Conservation (phyloP, 148 eudicot genomes). For the Silene conica region DNA sequence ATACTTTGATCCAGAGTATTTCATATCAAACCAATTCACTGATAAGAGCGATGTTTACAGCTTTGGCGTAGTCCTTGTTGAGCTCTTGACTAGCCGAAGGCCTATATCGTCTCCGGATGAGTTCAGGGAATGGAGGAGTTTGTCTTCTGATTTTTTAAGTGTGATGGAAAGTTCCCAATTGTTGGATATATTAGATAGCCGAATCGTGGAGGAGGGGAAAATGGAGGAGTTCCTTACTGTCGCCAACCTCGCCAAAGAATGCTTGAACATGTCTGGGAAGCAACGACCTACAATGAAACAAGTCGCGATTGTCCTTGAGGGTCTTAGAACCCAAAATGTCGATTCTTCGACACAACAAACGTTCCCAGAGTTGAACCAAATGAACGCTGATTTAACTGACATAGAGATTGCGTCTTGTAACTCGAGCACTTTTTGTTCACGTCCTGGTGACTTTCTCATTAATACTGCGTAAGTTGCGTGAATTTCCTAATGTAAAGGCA, state of each 20-base stretch:
- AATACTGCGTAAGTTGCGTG: background rate
- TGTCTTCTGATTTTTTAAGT: constrained; percentile 15
- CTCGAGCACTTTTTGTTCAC: constrained; percentile 11
- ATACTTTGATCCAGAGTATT: constrained; percentile 26
- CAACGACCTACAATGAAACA: constrained; percentile 29
- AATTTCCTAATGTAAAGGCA: no score
- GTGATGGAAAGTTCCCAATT: constrained; percentile 8
- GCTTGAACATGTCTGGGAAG: constrained; percentile 25
- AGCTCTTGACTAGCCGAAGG: constrained; percentile 20
- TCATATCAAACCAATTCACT: constrained; percentile 19
- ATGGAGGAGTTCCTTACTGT: constrained; percentile 19
- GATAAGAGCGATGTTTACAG: constrained; percentile 29
- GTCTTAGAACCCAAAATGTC: constrained; percentile 3
- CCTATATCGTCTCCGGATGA: constrained; percentile 7
- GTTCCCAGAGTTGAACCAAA: background rate
- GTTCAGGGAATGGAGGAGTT: constrained; percentile 20
- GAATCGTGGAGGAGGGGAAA: constrained; percentile 12
- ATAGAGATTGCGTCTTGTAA: background rate
- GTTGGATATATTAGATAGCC: constrained; percentile 18
- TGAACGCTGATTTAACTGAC: constrained; percentile 9
- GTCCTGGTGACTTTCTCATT: background rate
- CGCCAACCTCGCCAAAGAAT: constrained; percentile 21
- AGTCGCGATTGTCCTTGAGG: constrained; percentile 16
- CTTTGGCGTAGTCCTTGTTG: constrained; percentile 27
- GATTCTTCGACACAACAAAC: background rate